Evolutionary conservation across 164 flowering plant species (phyloP).

Genomic region (Vitis cinerea): DNA sequence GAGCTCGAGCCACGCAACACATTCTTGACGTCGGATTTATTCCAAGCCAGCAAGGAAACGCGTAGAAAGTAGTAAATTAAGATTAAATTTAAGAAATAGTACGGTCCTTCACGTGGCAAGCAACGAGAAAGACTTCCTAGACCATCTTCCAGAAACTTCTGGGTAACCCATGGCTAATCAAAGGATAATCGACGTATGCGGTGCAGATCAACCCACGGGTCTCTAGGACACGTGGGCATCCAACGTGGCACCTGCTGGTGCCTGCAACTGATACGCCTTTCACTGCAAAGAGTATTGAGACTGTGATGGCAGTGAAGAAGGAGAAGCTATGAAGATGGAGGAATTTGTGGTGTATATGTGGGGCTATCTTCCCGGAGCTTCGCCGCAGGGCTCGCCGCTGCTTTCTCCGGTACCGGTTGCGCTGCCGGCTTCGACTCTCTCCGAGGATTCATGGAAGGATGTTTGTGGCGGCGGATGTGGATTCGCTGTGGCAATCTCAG

Average conservation of each 20-base stretch:
- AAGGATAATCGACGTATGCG: constrained; percentile 30
- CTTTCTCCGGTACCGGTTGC: constrained; percentile 48
- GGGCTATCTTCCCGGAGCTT: constrained; percentile 76
- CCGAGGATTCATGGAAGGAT: constrained; percentile 48
- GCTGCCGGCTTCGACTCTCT: constrained; percentile 24
- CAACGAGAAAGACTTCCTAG: background rate
- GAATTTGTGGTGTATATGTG: constrained; percentile 54
- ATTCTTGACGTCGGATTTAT: too few species aligned
- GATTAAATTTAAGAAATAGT: too few species aligned
- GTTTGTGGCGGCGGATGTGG: constrained; percentile 87
- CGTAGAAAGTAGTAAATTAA: too few species aligned
- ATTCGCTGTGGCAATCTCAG: constrained; percentile 73
- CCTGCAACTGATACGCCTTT: constrained; percentile 45
- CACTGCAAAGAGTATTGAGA: too few species aligned
- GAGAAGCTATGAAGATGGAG: constrained; percentile 10
- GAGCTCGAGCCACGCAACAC: too few species aligned
- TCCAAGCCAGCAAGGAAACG: too few species aligned
- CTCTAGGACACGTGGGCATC: constrained; percentile 49
- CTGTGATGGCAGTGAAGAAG: constrained; percentile 11
- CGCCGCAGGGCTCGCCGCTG: constrained; percentile 61
- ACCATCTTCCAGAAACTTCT: constrained; percentile 59
- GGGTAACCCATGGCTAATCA: constrained; percentile 33
- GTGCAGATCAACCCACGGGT: constrained; percentile 43
- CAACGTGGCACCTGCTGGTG: constrained; percentile 46
- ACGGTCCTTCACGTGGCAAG: constrained; percentile 9